Evolutionary conservation across 805 yeast species (phyloP), one percentile per base, ranked within the genome.

Genomic region (Barnettozyma siamensis): DNA sequence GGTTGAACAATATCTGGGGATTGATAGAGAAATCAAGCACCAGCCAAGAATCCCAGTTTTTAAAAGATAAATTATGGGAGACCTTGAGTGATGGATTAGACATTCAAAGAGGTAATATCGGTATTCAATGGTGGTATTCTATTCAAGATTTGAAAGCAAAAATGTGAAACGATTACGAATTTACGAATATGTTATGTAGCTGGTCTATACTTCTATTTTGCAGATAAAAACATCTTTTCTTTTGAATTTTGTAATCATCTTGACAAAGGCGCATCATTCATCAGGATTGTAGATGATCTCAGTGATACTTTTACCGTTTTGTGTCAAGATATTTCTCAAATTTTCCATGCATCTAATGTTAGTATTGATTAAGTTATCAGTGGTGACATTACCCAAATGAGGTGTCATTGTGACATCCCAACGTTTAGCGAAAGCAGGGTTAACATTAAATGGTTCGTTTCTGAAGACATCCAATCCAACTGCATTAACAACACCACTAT

Each of bases 401-500:
- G 94, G 94, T 5, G 51, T 42, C 18, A 51, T 38, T 0, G 79
- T 62, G 15, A 83, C 85, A 55, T 83, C 88, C 49, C 75, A 67
- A 54, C 89, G 69, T 7, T 65, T 62, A 29, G 73, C 49, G 32
- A 80, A 68, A 27, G 69, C 74, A n/a, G 67, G 64, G 45, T 73
- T 70, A 18, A 80, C 71, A 0, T 52, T 38, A 7, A 30, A 37
- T 13, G 87, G 87, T 59, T 85, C 95, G 20, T 74, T 58, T 45
- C 74, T 78, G 58, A 65, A 83, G 5, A 85, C 95, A 51, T 85
- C 95, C 29, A 83, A 57, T 0, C 91, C 93, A 8, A 80, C 86
- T 54, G 80, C 75, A 10, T 71, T 60, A 3, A 85, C 68, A 41
- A 78, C 74, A 0, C 86, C 87, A 7, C 69, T 50, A 42, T 78